Base-by-base conservation (phyloP, 805 yeast species). In the Ogataea corticis region DNA sequence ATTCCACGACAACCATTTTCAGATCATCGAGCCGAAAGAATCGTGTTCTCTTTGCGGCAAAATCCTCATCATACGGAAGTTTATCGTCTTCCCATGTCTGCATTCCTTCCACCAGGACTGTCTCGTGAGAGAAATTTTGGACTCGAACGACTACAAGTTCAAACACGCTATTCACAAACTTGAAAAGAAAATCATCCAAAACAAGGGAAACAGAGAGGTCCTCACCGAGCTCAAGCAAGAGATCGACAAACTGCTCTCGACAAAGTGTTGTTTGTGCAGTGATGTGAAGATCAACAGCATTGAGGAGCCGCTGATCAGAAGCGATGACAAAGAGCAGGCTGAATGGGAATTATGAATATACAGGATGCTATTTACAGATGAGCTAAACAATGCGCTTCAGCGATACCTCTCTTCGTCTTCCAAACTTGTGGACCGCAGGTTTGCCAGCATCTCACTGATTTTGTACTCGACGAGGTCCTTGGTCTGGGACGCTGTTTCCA, bases 51-150 rank as follows among this genome's bases (percentile, higher is more conserved):
- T 80, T 3, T 92, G 98, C 64, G 67, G 71, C n/a, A 76, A 76
- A 53, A 75, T 94, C 7, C 69, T 92, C 36, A 75, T 88, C 2
- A 77, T 83, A 3, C 77, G 89, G 46, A 85, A 81, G 59, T 90
- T 90, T 55, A 75, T 83, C 43, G 80, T 83, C 4, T 94, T 88
- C 59, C 97, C 97, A 0, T 94, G 99, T 61, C 85, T 79, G 45
- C 99, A 94, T 62, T 80, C 87, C 4, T 86, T 87, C 67, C 98
- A 94, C 61, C 83, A 82, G 41, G 96, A 90, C 61, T 94, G 99
- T 68, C 64, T 89, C n/a, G 77, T 85, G 6, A 76, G 78, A 45
- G 69, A 69, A 31, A 78, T 85, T 28, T 59, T 84, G 42, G 70
- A 72, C 29, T 81, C 85, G 25, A 82, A 81, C 35, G 89, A 88